phyloP scores from a whole-genome alignment of 2,329 filamentous ascomycete genomes.

The Aspergillus sp. region DNA sequence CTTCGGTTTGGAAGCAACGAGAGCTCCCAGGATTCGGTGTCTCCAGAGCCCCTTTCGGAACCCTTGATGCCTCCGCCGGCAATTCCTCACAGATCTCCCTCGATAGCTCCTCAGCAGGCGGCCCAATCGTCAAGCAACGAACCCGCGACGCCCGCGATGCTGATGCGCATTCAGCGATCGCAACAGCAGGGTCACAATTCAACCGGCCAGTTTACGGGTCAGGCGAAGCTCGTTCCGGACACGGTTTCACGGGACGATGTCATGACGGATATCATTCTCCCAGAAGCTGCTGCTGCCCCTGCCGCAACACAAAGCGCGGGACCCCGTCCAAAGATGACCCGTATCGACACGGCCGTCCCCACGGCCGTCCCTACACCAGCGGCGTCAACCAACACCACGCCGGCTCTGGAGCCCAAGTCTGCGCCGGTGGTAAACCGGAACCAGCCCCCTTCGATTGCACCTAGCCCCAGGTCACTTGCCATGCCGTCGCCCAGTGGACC shows the following conservation, averaged over 20 bases:
- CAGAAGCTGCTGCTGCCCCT: slow-evolving; percentile 57
- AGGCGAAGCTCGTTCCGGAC: slow-evolving; percentile 29
- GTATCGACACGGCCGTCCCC: slow-evolving; percentile 42
- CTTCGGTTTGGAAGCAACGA: slow-evolving; percentile 34
- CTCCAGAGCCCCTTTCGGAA: slow-evolving; percentile 43
- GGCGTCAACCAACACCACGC: slow-evolving; percentile 59
- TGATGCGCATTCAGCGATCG: slow-evolving; percentile 64
- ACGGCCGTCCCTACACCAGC: slow-evolving; percentile 45
- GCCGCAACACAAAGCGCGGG: slow-evolving; percentile 17
- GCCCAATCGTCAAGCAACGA: slow-evolving; percentile 32
- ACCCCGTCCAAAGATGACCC: slow-evolving; percentile 38
- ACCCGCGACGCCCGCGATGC: slow-evolving; percentile 75
- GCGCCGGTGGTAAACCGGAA: slow-evolving; percentile 17
- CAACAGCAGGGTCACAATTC: slow-evolving; percentile 29
- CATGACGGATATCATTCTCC: slow-evolving; percentile 62
- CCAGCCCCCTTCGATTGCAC: slow-evolving; percentile 32
- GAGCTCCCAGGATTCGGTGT: slow-evolving; percentile 42
- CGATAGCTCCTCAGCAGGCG: slow-evolving; percentile 24
- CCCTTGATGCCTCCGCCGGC: slow-evolving; percentile 44
- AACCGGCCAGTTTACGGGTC: slow-evolving; percentile 29
- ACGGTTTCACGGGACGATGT: slow-evolving; percentile 42
- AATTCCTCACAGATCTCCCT: slow-evolving; percentile 37
- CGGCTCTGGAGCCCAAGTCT: slow-evolving; percentile 27
- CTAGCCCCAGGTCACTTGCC: slow-evolving; percentile 48
- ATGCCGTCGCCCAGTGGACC: slow-evolving; percentile 45